phyloP scores from a whole-genome alignment of 2,329 filamentous ascomycete genomes.

The Scolecobasidium constrictum region DNA sequence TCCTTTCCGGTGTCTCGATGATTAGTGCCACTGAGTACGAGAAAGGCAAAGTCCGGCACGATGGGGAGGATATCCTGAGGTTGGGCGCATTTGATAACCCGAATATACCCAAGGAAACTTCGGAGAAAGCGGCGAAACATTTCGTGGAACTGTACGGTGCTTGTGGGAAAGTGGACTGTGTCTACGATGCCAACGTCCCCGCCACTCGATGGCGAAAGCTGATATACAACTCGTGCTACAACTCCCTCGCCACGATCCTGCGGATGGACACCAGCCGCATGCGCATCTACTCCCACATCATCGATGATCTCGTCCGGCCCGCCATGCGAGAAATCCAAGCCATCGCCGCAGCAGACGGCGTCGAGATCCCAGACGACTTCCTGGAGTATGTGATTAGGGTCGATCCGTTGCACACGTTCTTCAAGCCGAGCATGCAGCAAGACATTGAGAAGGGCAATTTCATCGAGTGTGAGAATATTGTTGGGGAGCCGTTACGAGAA shows the following conservation, averaged over 20 bases:
- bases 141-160: constrained; percentile 40
- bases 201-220: constrained; percentile 40
- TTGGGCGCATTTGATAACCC: constrained; percentile 40
- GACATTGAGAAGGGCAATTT: constrained; percentile 45
- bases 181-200: constrained; percentile 32
- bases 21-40: constrained; percentile 40
- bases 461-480: constrained; percentile 45
- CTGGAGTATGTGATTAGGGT: constrained; percentile 35
- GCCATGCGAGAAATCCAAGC: constrained; percentile 44
- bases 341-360: constrained; percentile 33
- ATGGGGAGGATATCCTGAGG: constrained; percentile 38
- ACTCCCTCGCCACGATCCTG: constrained; percentile 41
- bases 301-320: constrained; percentile 39
- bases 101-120: constrained; percentile 15
- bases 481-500: constrained; percentile 46
- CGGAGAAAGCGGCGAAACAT: constrained; percentile 23
- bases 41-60: constrained; percentile 40
- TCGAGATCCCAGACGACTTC: constrained; percentile 32
- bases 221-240: constrained; percentile 40
- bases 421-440: constrained; percentile 44
- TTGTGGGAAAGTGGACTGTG: constrained; percentile 32
- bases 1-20: constrained; percentile 44
- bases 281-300: constrained; percentile 31
- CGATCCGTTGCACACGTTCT: constrained; percentile 39
- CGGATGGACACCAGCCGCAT: constrained; percentile 42